Evolutionary conservation across 225 moss, liverwort and hornwort genomes (phyloP).

Genomic region (Lunularia cruciata): DNA sequence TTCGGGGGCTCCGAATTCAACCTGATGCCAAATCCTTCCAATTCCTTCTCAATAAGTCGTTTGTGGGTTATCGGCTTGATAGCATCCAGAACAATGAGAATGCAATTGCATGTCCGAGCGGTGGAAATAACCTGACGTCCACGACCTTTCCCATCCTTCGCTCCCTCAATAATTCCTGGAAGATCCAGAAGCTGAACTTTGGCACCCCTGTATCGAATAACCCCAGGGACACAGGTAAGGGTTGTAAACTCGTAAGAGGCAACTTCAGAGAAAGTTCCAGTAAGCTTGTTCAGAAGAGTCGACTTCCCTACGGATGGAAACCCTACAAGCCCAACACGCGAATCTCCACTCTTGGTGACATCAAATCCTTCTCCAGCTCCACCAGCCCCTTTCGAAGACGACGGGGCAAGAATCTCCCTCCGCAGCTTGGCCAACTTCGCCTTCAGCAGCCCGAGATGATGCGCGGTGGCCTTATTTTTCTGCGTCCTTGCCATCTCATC

Average conservation of each 20-base stretch:
- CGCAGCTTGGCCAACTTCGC: slow-evolving; percentile 86
- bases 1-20: slow-evolving; percentile 79
- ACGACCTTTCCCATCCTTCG: slow-evolving; percentile 95
- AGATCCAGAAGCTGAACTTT: slow-evolving; percentile 92
- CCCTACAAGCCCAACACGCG: slow-evolving; percentile 87
- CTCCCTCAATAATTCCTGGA: slow-evolving; percentile 96
- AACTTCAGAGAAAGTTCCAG: slow-evolving; percentile 95
- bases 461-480: slow-evolving; percentile 95
- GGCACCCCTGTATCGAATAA: slow-evolving; percentile 77
- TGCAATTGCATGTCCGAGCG: slow-evolving; percentile 91
- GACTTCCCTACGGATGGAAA: slow-evolving; percentile 98
- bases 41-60: slow-evolving; percentile 88
- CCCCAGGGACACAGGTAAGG: slow-evolving; percentile 88
- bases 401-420: slow-evolving; percentile 80
- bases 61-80: slow-evolving; percentile 96
- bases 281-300: slow-evolving; percentile 89
- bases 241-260: slow-evolving; percentile 97
- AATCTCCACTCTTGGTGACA: slow-evolving; percentile 93
- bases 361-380: slow-evolving; percentile 95
- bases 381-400: slow-evolving; percentile 71
- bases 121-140: slow-evolving; percentile 96
- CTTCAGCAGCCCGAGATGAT: slow-evolving; percentile 90
- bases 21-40: slow-evolving; percentile 96
- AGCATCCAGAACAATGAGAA: slow-evolving; percentile 87
- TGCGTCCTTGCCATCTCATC: slow-evolving; percentile 99